Evolutionary conservation across 1,284 basidiomycete species (phyloP).

Genomic region (Ganoderma sinense): DNA sequence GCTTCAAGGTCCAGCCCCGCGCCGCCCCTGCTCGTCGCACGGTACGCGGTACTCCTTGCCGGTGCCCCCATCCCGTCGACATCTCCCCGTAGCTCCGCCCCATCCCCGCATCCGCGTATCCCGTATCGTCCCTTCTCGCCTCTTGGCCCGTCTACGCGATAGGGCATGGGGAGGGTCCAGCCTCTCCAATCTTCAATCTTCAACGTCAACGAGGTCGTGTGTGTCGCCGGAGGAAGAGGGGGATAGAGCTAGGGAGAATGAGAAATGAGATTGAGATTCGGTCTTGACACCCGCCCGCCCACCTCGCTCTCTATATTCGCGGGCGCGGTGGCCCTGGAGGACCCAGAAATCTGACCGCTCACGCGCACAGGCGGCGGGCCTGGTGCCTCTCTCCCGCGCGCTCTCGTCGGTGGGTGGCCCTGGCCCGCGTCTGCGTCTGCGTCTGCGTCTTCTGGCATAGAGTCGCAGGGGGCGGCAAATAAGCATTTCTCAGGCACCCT

Average conservation of each 20-base stretch:
- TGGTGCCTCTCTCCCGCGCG: not conserved
- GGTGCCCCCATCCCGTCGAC: not conserved
- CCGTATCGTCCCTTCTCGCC: not conserved
- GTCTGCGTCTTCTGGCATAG: no score
- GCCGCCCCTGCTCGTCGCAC: not conserved
- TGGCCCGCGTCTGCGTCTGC: not conserved
- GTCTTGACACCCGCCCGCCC: not conserved
- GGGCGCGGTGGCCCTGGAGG: not conserved
- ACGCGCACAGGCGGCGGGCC: no score
- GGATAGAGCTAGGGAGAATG: no score
- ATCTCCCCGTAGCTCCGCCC: not conserved
- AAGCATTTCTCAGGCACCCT: not conserved
- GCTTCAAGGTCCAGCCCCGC: not conserved
- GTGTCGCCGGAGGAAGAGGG: not conserved
- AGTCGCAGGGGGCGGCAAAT: not conserved
- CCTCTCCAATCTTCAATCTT: no score
- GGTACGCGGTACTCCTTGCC: not conserved
- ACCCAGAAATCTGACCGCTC: not conserved
- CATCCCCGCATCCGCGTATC: not conserved
- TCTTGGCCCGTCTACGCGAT: not conserved
- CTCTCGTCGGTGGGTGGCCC: not conserved
- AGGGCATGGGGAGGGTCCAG: not conserved
- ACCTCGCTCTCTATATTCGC: not conserved
- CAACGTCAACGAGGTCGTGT: not conserved
- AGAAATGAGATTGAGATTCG: not conserved